phyloP scores from a whole-genome alignment of 495 filamentous ascomycete species.

The Aspergillus campestris region DNA sequence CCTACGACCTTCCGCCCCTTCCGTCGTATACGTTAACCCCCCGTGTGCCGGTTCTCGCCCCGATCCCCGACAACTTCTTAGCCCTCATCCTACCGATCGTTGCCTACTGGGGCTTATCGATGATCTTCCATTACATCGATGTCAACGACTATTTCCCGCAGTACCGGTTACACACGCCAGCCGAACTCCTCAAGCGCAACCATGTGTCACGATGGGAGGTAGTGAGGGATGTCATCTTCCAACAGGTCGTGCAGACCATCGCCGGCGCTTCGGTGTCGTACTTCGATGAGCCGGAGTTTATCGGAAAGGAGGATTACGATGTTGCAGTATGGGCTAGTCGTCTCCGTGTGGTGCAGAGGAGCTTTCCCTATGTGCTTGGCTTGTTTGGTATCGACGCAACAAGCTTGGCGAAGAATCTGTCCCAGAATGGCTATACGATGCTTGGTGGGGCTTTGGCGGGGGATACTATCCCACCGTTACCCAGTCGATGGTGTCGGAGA shows the following conservation, averaged over 20 bases:
- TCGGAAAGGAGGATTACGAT: conserved; percentile 73
- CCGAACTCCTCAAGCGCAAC: conserved; percentile 78
- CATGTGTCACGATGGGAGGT: conserved; percentile 76
- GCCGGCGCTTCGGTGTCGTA: conserved; percentile 52
- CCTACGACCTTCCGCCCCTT: conserved; percentile 61
- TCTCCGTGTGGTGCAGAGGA: conserved; percentile 61
- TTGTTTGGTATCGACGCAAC: conserved; percentile 35
- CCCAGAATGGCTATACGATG: conserved; percentile 45
- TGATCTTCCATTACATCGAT: conserved; percentile 81
- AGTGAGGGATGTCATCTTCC: conserved; percentile 74
- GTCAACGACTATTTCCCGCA: conserved; percentile 71
- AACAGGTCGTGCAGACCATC: conserved; percentile 78
- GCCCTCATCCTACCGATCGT: conserved; percentile 65
- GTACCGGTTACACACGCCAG: conserved; percentile 87
- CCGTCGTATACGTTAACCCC: conserved; percentile 61
- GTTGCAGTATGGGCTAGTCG: conserved; percentile 73
- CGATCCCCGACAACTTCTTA: conserved; percentile 73
- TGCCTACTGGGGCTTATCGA: conserved; percentile 83
- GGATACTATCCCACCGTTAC: conserved; percentile 56
- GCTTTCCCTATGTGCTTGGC: conserved; percentile 50
- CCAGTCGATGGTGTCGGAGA: conserved; percentile 26
- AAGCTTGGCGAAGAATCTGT: conserved; percentile 28
- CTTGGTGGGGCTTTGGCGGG: conserved; percentile 63
- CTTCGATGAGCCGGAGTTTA: conserved; percentile 55
- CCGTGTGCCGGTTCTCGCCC: conserved; percentile 61